Base-by-base conservation (phyloP, 2,329 filamentous ascomycete species). In the Calonectria pauciramosa region DNA sequence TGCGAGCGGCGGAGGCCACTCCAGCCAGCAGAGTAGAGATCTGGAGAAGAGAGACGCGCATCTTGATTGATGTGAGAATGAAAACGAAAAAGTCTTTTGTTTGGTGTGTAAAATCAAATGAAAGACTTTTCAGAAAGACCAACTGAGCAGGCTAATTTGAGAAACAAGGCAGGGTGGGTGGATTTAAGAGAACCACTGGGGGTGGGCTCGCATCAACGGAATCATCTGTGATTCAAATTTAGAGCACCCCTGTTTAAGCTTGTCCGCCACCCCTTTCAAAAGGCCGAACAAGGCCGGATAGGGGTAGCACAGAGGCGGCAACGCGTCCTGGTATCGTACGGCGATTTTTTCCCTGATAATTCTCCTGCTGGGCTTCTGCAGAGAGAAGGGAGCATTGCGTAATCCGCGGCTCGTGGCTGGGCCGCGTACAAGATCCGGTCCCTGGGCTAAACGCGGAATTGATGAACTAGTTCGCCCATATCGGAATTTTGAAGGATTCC, bases 371-470 rank as follows among this genome's bases (percentile, higher is more conserved):
- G 14, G 16, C 23, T 9, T 49, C 11, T 2, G n/a, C 38, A 11
- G 1, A 28, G 14, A 23, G 13, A 10, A 28, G 14, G 18, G 13
- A 10, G 26, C 44, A 16, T 65, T 65, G 60, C 60, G 60, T 65
- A 49, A 49, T 41, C 18, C 41, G 44, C 28, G 41, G 41, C 60
- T 34, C 41, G 60, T 65, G 60, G 34, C 34, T 20, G 26, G 38
- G 59, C 59, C 36, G 32, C 56, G 23, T 11, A n/a, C 26, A 18
- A 49, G 38, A 63, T 41, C 41, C 28, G 60, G 41, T 54, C 26
- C n/a, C 56, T 63, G 60, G n/a, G 4, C 60, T 65, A 49, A 65
- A 49, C 60, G 38, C 60, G 60, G 60, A 65, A 65, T 38, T 63
- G 56, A 23, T 26, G 5, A 32, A 18, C 26, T 65, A 49, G 60